Base-by-base conservation (phyloP, 495 filamentous ascomycete genomes). In the Staphylotrichum longicolle region DNA sequence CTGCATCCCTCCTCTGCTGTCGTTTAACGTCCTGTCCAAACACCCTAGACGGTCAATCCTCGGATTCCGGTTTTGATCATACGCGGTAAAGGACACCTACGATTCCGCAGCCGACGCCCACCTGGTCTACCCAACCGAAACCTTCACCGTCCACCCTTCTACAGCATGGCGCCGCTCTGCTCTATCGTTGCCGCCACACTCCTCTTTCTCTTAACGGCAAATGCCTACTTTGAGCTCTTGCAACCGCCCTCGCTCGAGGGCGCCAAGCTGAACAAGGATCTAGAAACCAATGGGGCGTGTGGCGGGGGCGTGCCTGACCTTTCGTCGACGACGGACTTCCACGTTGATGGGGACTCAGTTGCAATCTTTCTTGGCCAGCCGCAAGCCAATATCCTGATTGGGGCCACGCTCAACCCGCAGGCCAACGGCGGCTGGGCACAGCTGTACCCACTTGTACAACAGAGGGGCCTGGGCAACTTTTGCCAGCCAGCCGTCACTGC, bases 311-410 rank as follows among this genome's bases (percentile, higher is more conserved):
- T 60, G 0, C 69, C 75, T 44, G 63, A 72, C 52, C 73, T 82
- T 39, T 44, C 61, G 53, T 53, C 62, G n/a, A 65, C 71, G 10
- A 76, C 71, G 20, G 72, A 81, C 53, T 82, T 83, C 73, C 76
- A 79, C 58, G 79, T 84, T 62, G 78, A 69, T 52, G 80, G 80
- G 52, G 75, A 79, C 58, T 61, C 66, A 56, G 65, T 82, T 32
- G 65, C 70, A 15, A 49, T 78, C 39, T 69, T 65, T 10, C 68
- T 72, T 11, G 74, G 70, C 5, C 81, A 84, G 61, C 68, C 78
- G 0, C 66, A 77, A 54, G 71, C 69, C 37, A 78, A 65, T 58
- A 83, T 75, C 77, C 66, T 83, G 34, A 78, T 80, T 66, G 79
- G 80, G 42, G 78, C 74, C 46, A 82, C 79, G 34, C 69, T 77